A percentile compares a stretch with the other conserved stretches of the same genome.
phyloP scores from a whole-genome alignment of 225 moss, liverwort and hornwort genomes.

The Climacium dendroides region DNA sequence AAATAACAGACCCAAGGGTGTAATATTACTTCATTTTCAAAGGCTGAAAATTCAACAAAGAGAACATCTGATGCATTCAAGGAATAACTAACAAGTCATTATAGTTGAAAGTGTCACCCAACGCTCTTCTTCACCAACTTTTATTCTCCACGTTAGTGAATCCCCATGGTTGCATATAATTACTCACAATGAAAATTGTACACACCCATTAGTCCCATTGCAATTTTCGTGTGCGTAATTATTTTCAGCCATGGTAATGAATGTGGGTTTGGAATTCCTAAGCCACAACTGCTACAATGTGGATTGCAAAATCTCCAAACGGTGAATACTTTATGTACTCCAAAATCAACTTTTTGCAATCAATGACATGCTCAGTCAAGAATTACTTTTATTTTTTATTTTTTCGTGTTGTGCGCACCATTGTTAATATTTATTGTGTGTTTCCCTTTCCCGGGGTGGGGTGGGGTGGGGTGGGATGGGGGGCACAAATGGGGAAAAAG shows the following conservation, averaged over 20 bases:
- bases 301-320: no score
- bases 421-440: no score
- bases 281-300: no score
- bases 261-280: not conserved
- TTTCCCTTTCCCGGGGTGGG: not conserved
- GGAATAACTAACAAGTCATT: not conserved
- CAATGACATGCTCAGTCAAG: rapidly evolving
- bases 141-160: not conserved
- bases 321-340: not conserved
- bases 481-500: not conserved
- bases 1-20: not conserved
- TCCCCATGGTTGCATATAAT: not conserved
- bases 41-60: not conserved
- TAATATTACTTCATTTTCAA: not conserved
- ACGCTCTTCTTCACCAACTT: not conserved
- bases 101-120: not conserved
- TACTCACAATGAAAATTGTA: not conserved
- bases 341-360: not conserved
- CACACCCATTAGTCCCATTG: not conserved
- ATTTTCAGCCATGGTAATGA: no score
- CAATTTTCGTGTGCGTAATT: no score
- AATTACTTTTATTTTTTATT: no score
- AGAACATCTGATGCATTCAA: not conserved
- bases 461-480: not conserved
- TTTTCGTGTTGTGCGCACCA: no score